Base-by-base conservation (phyloP, 148 eudicot species). In the Rhododendron ferrugineum region DNA sequence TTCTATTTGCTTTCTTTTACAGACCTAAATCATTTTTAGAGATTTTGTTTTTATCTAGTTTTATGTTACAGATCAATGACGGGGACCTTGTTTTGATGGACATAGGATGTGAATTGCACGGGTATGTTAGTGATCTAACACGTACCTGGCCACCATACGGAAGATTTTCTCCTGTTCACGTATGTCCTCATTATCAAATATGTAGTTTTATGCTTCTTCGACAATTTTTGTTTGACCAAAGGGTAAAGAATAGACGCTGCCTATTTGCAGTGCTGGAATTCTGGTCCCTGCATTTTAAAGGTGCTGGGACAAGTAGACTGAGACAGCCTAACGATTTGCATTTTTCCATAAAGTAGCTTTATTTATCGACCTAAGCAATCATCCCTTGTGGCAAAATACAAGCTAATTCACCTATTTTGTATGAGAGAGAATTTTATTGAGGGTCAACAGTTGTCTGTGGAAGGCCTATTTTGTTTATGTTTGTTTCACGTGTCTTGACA, bases 121-220 rank as follows among this genome's bases (percentile, higher is more conserved):
- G 98, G 77, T 96, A 96, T 85, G 98, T 94, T 84, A 96, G 99
- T 90, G 99, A 96, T 84, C 91, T 96, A 87, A 96, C 99, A 82
- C 99, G 99, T 83, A 96, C 97, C 64, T 96, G 99, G 99, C 95
- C 99, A 22, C 99, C 99, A 44, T 87, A 82, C 44, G 98, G 99
- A 85, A 92, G 87, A 84, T 96, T 94, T 83, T 90, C 95, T 81
- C 82, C 93, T 86, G 87, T 85, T 88, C 93, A 90, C 83, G 99
- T 95, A 93, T 84, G 90, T 86, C 37, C 76, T 84, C 82, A 6
- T 26, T 83, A 85, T 68, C 8, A 73, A 84, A 82, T 72, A 30
- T 13, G 32, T 26, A 64, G 23, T 58, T 66, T 20, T 30, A 49
- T 50, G 32, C 32, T 46, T 82, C 23, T 13, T 46, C 18, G 2